Evolutionary conservation across 148 eudicot genomes (phyloP).

Genomic region (Linanthus parryae): DNA sequence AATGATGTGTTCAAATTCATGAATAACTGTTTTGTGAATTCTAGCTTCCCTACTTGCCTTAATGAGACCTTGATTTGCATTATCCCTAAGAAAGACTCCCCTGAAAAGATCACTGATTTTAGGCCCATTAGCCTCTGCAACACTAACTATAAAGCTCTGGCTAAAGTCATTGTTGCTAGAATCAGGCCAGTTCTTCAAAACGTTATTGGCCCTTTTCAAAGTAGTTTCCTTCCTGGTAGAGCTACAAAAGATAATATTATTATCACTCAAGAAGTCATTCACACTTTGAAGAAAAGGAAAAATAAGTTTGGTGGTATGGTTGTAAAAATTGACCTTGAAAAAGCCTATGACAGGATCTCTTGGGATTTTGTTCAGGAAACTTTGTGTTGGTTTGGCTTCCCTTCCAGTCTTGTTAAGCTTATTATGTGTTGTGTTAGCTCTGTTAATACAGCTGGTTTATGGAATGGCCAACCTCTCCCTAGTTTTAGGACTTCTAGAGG

Average conservation of each 20-base stretch:
- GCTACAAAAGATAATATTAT: background rate
- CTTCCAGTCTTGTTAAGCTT: background rate
- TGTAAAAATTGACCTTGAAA: slow-evolving; percentile 7
- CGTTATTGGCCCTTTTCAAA: background rate
- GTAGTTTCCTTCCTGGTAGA: slow-evolving; percentile 3
- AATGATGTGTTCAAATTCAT: background rate
- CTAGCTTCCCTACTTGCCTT: background rate
- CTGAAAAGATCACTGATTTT: background rate
- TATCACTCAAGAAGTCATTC: background rate
- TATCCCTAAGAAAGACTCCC: background rate
- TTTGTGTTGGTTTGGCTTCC: background rate
- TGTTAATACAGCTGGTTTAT: background rate
- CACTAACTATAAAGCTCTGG: background rate
- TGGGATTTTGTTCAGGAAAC: slow-evolving; percentile 1
- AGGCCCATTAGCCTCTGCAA: background rate
- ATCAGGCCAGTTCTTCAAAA: background rate
- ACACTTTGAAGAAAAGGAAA: background rate
- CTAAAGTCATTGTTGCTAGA: background rate
- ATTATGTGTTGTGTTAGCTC: background rate
- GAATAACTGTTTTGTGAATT: background rate
- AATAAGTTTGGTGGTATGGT: background rate
- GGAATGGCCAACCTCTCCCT: background rate
- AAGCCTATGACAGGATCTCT: background rate
- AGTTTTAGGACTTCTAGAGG: background rate
- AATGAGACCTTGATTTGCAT: background rate